Conservation (phyloP, 164 flowering plant genomes). For the Vitis cinerea region DNA sequence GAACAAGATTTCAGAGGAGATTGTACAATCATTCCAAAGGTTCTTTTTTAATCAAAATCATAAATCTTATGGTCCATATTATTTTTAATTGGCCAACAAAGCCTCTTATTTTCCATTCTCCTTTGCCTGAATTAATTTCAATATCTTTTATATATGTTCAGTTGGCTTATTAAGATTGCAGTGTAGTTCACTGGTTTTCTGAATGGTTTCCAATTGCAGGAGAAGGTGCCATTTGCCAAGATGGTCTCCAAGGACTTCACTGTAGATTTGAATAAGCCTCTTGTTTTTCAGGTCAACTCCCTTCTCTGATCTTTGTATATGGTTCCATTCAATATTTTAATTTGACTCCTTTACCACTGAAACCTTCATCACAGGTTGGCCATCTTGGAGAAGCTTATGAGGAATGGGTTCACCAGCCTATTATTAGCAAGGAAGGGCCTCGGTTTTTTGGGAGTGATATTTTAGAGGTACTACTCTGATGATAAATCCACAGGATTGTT, state of each 20-base stretch:
- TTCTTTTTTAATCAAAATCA: no score
- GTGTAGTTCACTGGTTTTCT: no score
- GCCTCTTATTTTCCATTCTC: no score
- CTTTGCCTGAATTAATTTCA: no score
- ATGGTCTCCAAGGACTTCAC: slow-evolving; percentile 59
- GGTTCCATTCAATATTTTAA: background rate
- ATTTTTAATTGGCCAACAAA: no score
- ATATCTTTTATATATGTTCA: no score
- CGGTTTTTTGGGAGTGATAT: slow-evolving; percentile 78
- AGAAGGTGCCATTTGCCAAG: slow-evolving; percentile 21
- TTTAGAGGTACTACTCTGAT: slow-evolving; percentile 60
- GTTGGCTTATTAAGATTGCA: no score
- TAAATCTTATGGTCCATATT: no score
- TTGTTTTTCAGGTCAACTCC: slow-evolving; percentile 67
- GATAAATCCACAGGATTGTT: no score
- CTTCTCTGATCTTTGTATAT: background rate
- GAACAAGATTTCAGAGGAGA: no score
- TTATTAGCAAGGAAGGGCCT: slow-evolving; percentile 83
- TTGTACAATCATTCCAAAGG: no score
- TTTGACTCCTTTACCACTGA: background rate
- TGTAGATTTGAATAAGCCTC: slow-evolving; percentile 74
- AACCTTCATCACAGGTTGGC: slow-evolving; percentile 63
- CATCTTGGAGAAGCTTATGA: slow-evolving; percentile 91
- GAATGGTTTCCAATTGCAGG: background rate
- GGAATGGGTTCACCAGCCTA: slow-evolving; percentile 96